Evolutionary conservation across 177 flowering plant species (phyloP), one percentile per base, ranked within the genome.

Genomic region (Vitis hybrid): DNA sequence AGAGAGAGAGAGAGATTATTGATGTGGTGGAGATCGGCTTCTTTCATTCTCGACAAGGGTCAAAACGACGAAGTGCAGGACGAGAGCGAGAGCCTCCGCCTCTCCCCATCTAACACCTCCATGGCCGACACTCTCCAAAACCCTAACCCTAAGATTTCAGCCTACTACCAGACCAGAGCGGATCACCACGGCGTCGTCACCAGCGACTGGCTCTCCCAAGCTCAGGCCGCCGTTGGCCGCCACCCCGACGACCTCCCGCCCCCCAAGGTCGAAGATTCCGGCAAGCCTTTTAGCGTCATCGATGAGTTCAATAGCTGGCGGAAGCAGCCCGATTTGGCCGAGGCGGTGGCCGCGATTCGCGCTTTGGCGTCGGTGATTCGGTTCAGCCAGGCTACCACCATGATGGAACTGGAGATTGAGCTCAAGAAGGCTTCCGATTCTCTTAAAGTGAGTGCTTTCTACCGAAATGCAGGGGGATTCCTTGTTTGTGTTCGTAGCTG

Each of bases 331-430:
- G 98, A 96, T 69, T 79, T 96, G 82, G 99, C 98, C 1, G 99
- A 96, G 82, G 98, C 98, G n/a, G 98, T 94, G 7, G 99, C 98
- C n/a, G 98, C 97, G 1, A 92, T 92, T 65, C 79, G 92, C 74
- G 98, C 98, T 24, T 78, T 96, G 78, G 97, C 98, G 4, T 76
- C 95, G 3, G 97, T 90, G 5, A 96, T 94, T 62, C 72, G 97
- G 55, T 80, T 82, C 1, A 91, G 97, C 66, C 77, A 87, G 76
- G 99, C 97, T 11, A 86, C 89, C 4, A 94, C 98, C 6, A 96
- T 96, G 97, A 92, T 94, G 98, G 97, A 96, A 82, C 97, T 96
- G 32, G 95, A 94, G 63, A 87, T 88, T 72, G 99, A 92, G 85
- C 97, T 96, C 57, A 92, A 88, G 70, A 92, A 88, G 74, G 98